Evolutionary conservation across 2,329 filamentous ascomycete species (phyloP), one percentile per base, ranked within the genome.

Genomic region (Immersiporthe knoxdaviesiana): DNA sequence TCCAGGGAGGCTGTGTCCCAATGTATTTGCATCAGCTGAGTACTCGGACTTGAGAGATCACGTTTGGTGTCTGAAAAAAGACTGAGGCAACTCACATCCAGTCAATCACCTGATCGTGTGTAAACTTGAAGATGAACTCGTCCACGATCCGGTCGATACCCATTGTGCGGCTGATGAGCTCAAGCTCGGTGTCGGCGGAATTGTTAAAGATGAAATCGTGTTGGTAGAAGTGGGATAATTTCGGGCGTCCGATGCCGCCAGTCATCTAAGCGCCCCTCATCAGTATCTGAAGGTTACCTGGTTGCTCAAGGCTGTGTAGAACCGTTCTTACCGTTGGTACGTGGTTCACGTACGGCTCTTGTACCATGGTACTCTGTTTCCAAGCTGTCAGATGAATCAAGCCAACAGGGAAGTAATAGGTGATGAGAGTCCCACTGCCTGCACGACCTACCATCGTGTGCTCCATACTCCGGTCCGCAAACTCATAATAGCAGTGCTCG

Each of bases 181-280:
- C 88, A 2, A 94, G 81, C 4, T 82, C 81, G 0, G 90, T 89
- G 72, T 93, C 91, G 0, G 82, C 82, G 0, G 92, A 87, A 72
- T 94, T 95, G 69, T 83, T 88, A 76, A 90, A 92, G 74, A 94
- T 90, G 79, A 95, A 94, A 74, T 93, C 87, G 71, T 92, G 76
- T 0, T 84, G 83, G 78, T 94, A 94, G 74, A 94, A 95, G 6
- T 82, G 79, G 0, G 89, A 88, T 11, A 94, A 80, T 1, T 80
- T 79, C 1, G 81, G 79, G 24, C 91, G 85, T 0, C 92, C 92
- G 44, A 93, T 84, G 0, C 92, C 92, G 1, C 92, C 92, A 0
- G 89, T 90, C 71, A 89, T 76, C 81, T 84, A 24, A 1, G 60
- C 27, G 2, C n/a, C 14, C 10, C 3, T n/a, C 8, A 37, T 71